Percentiles rank a stretch among this genome's conserved stretches.
Evolutionary conservation across 192 early-diverging fungal species (phyloP).

Genomic region (Spizellomyces sp.): DNA sequence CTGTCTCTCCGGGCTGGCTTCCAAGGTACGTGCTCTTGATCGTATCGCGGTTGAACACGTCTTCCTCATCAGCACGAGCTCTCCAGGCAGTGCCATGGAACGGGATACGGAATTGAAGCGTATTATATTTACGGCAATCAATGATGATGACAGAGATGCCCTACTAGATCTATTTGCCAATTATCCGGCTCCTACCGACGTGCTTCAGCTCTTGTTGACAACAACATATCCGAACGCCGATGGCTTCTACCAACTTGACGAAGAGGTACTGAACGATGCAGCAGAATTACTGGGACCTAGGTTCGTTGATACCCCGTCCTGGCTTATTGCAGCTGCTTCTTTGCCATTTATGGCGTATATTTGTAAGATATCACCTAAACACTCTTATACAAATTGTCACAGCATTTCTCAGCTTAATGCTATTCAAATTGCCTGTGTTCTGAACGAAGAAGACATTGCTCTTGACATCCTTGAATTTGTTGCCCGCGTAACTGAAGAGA

Average conservation of each 20-base stretch:
- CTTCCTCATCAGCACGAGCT: too few relatives aligned
- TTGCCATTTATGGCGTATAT: not conserved
- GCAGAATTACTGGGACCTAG: conserved; percentile 60
- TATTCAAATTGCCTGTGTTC: conserved; percentile 67
- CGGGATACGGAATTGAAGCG: conserved; percentile 36
- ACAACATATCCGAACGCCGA: conserved; percentile 60
- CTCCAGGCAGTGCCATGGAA: too few relatives aligned
- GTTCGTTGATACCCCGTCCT: conserved; percentile 9
- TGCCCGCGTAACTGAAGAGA: conserved; percentile 52
- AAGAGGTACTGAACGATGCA: conserved; percentile 60
- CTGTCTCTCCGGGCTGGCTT: not conserved
- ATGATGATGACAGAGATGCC: conserved; percentile 31
- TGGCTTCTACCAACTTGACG: conserved; percentile 55
- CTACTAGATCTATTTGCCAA: conserved; percentile 31
- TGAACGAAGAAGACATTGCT: conserved; percentile 67
- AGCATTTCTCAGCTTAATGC: conserved; percentile 52
- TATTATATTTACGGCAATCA: conserved; percentile 41
- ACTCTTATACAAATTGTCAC: too few relatives aligned
- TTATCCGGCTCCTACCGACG: conserved; percentile 30
- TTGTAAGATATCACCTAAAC: too few relatives aligned
- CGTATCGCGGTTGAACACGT: too few relatives aligned
- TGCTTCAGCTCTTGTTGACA: conserved; percentile 47
- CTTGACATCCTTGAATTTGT: conserved; percentile 66
- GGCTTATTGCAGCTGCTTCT: not conserved
- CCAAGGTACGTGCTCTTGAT: too few relatives aligned